Evolutionary conservation across 2,329 filamentous ascomycete species (phyloP), one percentile per base, ranked within the genome.

Genomic region (Emericellopsis cladophorae): DNA sequence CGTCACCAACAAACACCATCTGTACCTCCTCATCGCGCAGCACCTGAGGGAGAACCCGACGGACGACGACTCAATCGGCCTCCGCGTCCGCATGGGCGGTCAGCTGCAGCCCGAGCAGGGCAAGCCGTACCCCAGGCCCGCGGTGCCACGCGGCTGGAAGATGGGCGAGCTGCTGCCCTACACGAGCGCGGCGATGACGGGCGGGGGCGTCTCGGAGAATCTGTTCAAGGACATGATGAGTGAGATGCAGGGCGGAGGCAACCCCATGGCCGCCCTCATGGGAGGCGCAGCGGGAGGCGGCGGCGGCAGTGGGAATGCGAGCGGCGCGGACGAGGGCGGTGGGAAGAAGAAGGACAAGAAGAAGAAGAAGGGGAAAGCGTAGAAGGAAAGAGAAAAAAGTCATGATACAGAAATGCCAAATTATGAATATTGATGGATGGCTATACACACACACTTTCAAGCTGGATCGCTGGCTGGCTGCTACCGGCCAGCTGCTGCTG

Each of bases 221-320:
- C 77, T 95, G 46, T 79, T 96, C 54, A 87, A 92, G 67, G 89
- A 95, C 51, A 94, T 95, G 72, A 95, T 96, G 89, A 81, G 79
- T 54, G 87, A 93, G 66, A 94, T 96, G 86, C 68, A 71, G 53
- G 60, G 60, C 4, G 64, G 61, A 2, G 68, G 63, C 0, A 67
- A 70, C 33, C 62, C 60, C 7, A 67, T 68, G 65, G 53, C 58
- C 7, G 65, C 62, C 31, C 46, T 65, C 42, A 65, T 65, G 62
- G 62, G 58, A 7, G 50, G 47, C 1, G 53, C 48, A 5, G 51
- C 49, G 5, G 54, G 49, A 3, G 54, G 51, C 16, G 46, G 46
- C 12, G 44, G 37, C 33, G 49, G 50, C 22, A 52, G 51, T 35
- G 55, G 49, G 2, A 53, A 51, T 10, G 57, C 52, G 7, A 37